Evolutionary conservation across 306 rosid genomes (phyloP), one percentile per base, ranked within the genome.

Genomic region (Cucurbita ficifolia): DNA sequence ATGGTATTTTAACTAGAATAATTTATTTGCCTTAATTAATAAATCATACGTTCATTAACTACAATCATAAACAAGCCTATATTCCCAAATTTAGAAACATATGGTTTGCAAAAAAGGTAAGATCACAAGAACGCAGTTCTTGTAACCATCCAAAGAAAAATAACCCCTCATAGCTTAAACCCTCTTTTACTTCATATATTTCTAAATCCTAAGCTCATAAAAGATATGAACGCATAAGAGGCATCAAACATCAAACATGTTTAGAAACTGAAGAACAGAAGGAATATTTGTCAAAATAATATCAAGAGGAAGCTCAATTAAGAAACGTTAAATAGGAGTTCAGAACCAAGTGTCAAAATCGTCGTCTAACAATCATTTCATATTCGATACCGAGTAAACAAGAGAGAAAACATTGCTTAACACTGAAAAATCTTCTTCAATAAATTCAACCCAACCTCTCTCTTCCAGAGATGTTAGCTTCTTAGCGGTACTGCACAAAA

Each of bases 401-500:
- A 49, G 24, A 29, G 33, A 29, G 33, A 29, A 29, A 29, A 29
- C 33, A 29, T 29, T 29, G 74, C 29, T 49, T 48, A 69, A 43
- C 57, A 49, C 29, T 16, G 54, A 38, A n/a, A 64, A 64, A 42
- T 21, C 53, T 42, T 39, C 33, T 16, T n/a, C 46, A 7, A 36
- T 6, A 8, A 51, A 19, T 11, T 42, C 64, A 72, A 42, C 49
- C 21, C 19, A 53, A 38, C 38, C 8, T 54, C 51, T 54, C 51
- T 54, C 65, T 46, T 1, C 52, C 6, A 68, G 56, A 2, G 5
- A n/a, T 38, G 5, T 35, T 21, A 53, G 13, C 74, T 58, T 72
- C 70, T 86, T 53, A 90, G 42, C 96, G 96, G 79, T 93, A 90
- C 96, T 93, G 96, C 88, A 87, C 73, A 33, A 2, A 24, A 17